Evolutionary conservation across 2,329 filamentous ascomycete genomes (phyloP).

Genomic region (Lachnellula subtilissima): DNA sequence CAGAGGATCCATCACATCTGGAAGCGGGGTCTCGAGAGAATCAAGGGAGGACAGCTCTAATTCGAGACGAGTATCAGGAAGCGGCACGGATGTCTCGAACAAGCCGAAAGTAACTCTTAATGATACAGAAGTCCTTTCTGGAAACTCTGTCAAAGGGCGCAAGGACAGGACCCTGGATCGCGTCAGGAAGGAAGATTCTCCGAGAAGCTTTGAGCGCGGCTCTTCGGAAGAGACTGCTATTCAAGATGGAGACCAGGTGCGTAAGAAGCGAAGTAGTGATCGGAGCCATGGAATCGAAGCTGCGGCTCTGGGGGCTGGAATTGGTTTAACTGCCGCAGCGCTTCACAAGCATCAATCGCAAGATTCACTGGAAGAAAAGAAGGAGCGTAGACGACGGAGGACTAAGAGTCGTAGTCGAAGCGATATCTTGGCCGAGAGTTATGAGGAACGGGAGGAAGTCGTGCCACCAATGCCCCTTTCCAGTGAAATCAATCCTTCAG

Average conservation of each 20-base stretch:
- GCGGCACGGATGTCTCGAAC: constrained; percentile 32
- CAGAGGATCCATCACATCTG: constrained; percentile 54
- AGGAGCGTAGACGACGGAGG: constrained; percentile 36
- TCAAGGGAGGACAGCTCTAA: constrained; percentile 32
- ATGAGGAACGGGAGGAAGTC: constrained; percentile 52
- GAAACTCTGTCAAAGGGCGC: constrained; percentile 45
- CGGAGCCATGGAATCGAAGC: constrained; percentile 24
- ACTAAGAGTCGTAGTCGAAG: constrained; percentile 44
- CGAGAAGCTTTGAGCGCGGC: constrained; percentile 35
- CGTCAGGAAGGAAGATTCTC: constrained; percentile 22
- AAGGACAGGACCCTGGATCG: constrained; percentile 48
- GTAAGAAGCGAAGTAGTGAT: constrained; percentile 26
- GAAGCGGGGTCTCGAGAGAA: constrained; percentile 52
- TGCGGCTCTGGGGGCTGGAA: constrained; percentile 35
- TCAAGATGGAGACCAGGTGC: constrained; percentile 46
- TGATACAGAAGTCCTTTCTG: constrained; percentile 52
- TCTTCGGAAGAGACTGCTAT: constrained; percentile 42
- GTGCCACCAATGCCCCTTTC: constrained; percentile 79
- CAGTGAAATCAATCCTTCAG: constrained; percentile 80
- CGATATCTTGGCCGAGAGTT: constrained; percentile 43
- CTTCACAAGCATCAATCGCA: constrained; percentile 61
- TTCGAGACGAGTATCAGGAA: constrained; percentile 35
- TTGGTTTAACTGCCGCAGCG: constrained; percentile 56
- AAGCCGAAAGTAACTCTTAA: constrained; percentile 58
- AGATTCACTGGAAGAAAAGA: constrained; percentile 47